Evolutionary conservation across 2,329 filamentous ascomycete genomes (phyloP), one percentile per base, ranked within the genome.

Genomic region (Pseudogymnoascus verrucosus): DNA sequence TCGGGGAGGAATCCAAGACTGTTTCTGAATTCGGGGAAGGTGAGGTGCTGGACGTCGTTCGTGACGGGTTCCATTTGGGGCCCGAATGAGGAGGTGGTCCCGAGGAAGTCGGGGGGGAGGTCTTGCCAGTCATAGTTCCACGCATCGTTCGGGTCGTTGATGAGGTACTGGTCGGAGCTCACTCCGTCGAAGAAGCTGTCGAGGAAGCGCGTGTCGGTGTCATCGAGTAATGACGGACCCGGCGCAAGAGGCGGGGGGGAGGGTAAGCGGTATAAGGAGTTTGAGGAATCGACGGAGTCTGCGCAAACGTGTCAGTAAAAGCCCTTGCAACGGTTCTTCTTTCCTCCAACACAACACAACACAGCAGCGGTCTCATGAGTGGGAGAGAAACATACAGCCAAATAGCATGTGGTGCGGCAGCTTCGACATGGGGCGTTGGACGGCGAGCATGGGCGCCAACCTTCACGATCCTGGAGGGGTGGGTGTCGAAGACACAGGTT

Each of bases 31-130:
- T 60, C 28, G 1, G 54, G 28, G 19, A 36, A 60, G n/a, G 54
- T 60, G 7, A 36, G 28, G n/a, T 60, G 28, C 34, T 36, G 54
- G 34, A 36, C 7, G 5, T 60, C 54, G 54, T 60, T 60, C 5
- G 28, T 60, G 11, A 60, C 54, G 2, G 28, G 54, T 34, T 60
- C 54, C 7, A 34, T 75, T 37, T 83, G 82, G 60, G 84, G 80
- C 16, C 85, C 85, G 67, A 84, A 83, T 2, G 85, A 88, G 19
- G 86, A 88, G 1, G 83, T 78, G 11, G 86, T 84, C 61, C 86
- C 86, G 76, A 89, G 83, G 67, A 89, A 85, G 60, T 80, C 80
- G 1, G 86, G 86, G 4, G 86, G 87, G 19, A 88, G 76, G 64
- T 85, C 83, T 57, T 79, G 73, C 83, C 83, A 86, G 63, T 77